Base-by-base conservation (phyloP, 2,329 filamentous ascomycete species). In the Neoarthrinium moseri region DNA sequence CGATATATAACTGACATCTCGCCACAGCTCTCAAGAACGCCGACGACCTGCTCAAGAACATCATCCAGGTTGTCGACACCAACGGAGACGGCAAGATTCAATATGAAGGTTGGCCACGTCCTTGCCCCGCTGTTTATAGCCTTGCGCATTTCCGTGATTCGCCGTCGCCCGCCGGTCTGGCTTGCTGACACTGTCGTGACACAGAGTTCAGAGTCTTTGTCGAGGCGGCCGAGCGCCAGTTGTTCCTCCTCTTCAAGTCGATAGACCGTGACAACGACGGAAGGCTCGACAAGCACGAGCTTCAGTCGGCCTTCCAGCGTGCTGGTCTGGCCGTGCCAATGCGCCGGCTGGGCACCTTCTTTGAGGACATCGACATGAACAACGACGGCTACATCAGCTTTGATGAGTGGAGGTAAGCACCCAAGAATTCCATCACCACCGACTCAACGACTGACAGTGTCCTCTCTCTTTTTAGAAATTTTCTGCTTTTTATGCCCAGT, bases 191-290 rank as follows among this genome's bases (percentile, higher is more conserved):
- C 51, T 53, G 30, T 49, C 45, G 42, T 44, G 34, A 48, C 37
- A 24, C 64, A 94, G 94, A 99, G 72, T 99, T 99, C 62, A 86
- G 85, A 53, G 78, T 75, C 33, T 97, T 97, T 62, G 90, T 97
- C 61, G 81, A 91, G 59, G 80, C 88, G 48, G 91, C 94, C 33
- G 94, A 99, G 67, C 80, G 80, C 49, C 86, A 96, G 65, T 81
- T 99, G 11, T 85, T 82, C 66, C 67, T 78, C 44, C 81, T 99
- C 18, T 99, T 99, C 70, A 78, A 83, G 57, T 84, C 81, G 52
- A 96, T 99, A 60, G 94, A 99, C 65, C 80, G 78, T 55, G 86
- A 97, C 64, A 75, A 84, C 52, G 88, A 95, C 66, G 92, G 92
- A 32, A 87, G 86, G 63, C 77, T 99, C 50, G 90, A 95, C 60